phyloP scores from a whole-genome alignment of 2,329 filamentous ascomycete genomes.

The Nemania abortiva region DNA sequence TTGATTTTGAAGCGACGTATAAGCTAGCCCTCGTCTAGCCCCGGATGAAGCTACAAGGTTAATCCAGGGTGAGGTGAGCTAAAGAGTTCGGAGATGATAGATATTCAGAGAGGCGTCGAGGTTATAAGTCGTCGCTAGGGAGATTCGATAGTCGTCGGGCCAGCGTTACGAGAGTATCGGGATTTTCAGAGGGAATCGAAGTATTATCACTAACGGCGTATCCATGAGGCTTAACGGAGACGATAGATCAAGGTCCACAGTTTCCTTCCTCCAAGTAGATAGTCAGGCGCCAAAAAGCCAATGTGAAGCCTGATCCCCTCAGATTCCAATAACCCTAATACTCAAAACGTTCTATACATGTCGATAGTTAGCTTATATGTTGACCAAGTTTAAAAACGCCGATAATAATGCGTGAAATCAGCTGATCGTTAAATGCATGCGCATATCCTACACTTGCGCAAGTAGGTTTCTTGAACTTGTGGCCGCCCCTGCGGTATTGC shows the following conservation, averaged over 20 bases:
- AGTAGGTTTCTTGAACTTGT: not conserved
- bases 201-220: conserved; percentile 5
- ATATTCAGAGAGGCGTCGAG: not conserved
- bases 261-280: conserved; percentile 1
- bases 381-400: not conserved
- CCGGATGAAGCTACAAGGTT: conserved; percentile 7
- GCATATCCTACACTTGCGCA: not conserved
- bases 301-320: not conserved
- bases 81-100: not conserved
- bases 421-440: not conserved
- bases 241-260: not conserved
- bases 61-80: conserved; percentile 10
- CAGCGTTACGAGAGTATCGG: conserved; percentile 28
- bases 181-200: not conserved
- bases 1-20: conserved; percentile 14
- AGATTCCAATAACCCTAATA: not conserved
- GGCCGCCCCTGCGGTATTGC: not conserved
- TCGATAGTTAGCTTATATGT: conserved; percentile 10
- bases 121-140: conserved; percentile 14
- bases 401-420: not conserved
- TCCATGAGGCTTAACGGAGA: conserved; percentile 20
- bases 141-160: conserved; percentile 24
- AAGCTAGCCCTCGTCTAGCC: conserved; percentile 5
- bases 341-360: conserved; percentile 14
- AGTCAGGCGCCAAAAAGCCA: conserved; percentile 2